phyloP scores from a whole-genome alignment of 805 yeast genomes.

The Spathaspora arborariae region DNA sequence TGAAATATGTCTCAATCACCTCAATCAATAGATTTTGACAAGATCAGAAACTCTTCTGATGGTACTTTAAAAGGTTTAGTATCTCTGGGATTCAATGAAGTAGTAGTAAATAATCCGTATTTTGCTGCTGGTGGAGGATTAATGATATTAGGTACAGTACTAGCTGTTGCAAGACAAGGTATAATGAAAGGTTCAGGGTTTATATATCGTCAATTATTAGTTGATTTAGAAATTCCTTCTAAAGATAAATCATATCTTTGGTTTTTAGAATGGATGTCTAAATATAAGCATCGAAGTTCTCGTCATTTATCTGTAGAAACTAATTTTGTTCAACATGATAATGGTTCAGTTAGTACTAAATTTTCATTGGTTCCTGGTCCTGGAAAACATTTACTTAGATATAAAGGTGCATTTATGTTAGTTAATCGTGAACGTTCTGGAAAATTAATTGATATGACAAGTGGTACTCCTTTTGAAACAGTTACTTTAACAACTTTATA shows the following conservation, averaged over 20 bases:
- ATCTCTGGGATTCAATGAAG: constrained; percentile 43
- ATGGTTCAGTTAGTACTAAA: constrained; percentile 83
- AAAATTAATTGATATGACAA: constrained; percentile 79
- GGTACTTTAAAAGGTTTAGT: constrained; percentile 35
- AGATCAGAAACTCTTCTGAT: constrained; percentile 32
- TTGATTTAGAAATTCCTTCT: constrained; percentile 89
- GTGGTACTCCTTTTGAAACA: constrained; percentile 94
- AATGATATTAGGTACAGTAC: constrained; percentile 88
- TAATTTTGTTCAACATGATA: constrained; percentile 79
- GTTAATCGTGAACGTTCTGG: constrained; percentile 90
- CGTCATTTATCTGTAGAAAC: constrained; percentile 92
- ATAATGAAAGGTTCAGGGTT: constrained; percentile 60
- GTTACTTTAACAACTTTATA: constrained; percentile 90
- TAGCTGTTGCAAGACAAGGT: constrained; percentile 75
- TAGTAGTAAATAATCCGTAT: constrained; percentile 76
- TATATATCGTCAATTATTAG: constrained; percentile 76
- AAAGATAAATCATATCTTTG: constrained; percentile 91
- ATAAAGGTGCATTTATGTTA: constrained; percentile 82
- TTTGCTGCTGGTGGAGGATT: constrained; percentile 98
- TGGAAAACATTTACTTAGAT: constrained; percentile 84
- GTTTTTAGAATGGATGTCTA: constrained; percentile 96
- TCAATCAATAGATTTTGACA: constrained; percentile 28
- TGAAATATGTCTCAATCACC: constrained; percentile 7
- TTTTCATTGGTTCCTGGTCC: constrained; percentile 96
- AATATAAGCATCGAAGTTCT: constrained; percentile 66